Base-by-base conservation (phyloP, 108 stramenopile species). In the Parietichytrium sp. region DNA sequence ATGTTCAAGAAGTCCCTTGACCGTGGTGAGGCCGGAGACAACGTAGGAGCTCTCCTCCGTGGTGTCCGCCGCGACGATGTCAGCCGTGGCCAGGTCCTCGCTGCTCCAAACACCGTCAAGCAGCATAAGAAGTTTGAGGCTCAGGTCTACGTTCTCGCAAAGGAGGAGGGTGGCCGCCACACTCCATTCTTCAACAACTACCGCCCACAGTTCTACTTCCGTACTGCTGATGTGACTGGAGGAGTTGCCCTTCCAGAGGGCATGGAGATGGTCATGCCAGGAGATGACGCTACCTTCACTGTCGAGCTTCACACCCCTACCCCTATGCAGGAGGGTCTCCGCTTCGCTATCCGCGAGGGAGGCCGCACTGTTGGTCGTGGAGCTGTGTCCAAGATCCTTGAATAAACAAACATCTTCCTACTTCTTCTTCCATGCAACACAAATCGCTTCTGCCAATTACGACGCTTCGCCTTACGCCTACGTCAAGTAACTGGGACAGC, bases 91-190 rank as follows among this genome's bases (percentile, higher is more conserved):
- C 98, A 99, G 90, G 95, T 98, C 36, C 82, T 99, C 50, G 91
- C 91, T 82, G 89, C 91, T 82, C 97, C 98, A 18, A 95, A 94
- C 29, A 91, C 90, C 78, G 83, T 96, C 49, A 85, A 79, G 33
- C 88, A 86, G 20, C 91, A 86, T 79, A 93, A 85, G 38, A 93
- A 95, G 85, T 99, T 99, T 81, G 91, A 97, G 89, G 96, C 96
- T 47, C 95, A 98, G 88, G 89, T 98, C 55, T 99, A 99, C 85
- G 93, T 94, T 27, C 91, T 99, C 33, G 96, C 84, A 48, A 89
- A 99, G 88, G 94, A 96, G 29, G 98, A 99, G 88, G 98, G 98
- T 78, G 98, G 98, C 23, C 92, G 98, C 81, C 98, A 99, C 93
- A 98, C 94, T 30, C 98, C 98, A 42, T 99, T 98, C 93, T 94